These are phyloP conservation scores for Nicotiana undulata DNA, from an alignment of 257 asterid genomes.

Conservation along the genomic window DNA sequence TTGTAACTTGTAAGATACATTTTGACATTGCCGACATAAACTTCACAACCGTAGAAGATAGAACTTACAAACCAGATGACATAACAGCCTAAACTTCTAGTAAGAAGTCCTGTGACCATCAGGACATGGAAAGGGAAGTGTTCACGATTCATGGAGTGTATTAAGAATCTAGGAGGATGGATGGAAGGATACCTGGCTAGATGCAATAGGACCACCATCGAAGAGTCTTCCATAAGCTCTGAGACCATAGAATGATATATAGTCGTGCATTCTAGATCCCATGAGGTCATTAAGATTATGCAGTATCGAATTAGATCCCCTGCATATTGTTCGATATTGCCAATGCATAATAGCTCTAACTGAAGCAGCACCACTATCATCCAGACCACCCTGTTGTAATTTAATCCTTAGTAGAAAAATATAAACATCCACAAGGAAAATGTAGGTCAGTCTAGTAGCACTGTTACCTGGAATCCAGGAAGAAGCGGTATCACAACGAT, in stretches of 20 bases:
- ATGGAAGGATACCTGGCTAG: constrained; percentile 66
- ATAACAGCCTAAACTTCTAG: background rate
- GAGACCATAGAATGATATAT: constrained; percentile 82
- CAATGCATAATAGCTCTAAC: constrained; percentile 98
- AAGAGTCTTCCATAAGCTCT: constrained; percentile 72
- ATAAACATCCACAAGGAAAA: constrained; percentile 7
- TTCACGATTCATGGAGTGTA: background rate
- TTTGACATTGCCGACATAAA: background rate
- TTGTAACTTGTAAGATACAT: background rate
- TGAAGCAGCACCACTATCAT: constrained; percentile 98
- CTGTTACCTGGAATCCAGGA: constrained; percentile 88
- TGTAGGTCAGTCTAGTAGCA: background rate
- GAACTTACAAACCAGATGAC: background rate
- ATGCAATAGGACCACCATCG: constrained; percentile 77
- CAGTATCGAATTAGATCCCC: constrained; percentile 74
- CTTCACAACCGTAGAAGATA: background rate
- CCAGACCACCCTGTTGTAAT: constrained; percentile 78
- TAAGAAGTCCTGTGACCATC: background rate
- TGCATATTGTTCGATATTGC: constrained; percentile 85
- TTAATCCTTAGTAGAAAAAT: constrained; percentile 14
- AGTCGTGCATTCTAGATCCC: constrained; percentile 77
- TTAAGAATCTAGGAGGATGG: constrained; percentile 4
- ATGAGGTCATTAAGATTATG: constrained; percentile 58
- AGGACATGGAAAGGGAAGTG: constrained; percentile 3
- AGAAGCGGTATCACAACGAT: constrained; percentile 91